Percentiles rank a stretch among this genome's conserved stretches.
Conservation (phyloP, 2,329 filamentous ascomycete species). For the Phoma sp. region DNA sequence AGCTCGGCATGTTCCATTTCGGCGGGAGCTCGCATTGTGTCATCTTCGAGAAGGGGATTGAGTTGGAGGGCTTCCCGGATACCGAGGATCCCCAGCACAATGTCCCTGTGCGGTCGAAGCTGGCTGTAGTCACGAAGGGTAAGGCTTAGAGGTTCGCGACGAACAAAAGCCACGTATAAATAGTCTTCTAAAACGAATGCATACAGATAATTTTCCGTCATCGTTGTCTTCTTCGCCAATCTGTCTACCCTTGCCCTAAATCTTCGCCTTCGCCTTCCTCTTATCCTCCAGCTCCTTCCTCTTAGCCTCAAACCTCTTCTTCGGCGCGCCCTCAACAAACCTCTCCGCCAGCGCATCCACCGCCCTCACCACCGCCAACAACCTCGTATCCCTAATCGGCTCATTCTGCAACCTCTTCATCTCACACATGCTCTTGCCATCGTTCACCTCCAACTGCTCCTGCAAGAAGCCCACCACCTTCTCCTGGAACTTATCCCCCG, state of each 20-base stretch:
- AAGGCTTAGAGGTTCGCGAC: neutral
- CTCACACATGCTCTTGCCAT: conserved; percentile 61
- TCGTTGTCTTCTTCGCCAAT: neutral
- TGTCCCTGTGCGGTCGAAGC: conserved; percentile 46
- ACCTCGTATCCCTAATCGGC: conserved; percentile 51
- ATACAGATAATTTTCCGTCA: no score
- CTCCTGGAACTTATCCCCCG: conserved; percentile 50
- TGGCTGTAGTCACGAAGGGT: conserved; percentile 42
- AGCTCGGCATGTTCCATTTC: conserved; percentile 81
- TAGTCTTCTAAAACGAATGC: no score
- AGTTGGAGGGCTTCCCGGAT: conserved; percentile 41
- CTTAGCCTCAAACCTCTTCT: conserved; percentile 53
- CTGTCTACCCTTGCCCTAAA: conserved; percentile 12
- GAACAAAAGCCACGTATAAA: no score
- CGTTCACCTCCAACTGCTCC: conserved; percentile 53
- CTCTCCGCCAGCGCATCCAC: conserved; percentile 57
- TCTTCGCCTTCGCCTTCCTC: conserved; percentile 40
- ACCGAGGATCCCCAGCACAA: conserved; percentile 39
- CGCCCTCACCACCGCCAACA: conserved; percentile 56
- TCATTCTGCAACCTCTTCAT: conserved; percentile 58
- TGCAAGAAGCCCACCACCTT: conserved; percentile 52
- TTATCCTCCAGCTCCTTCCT: conserved; percentile 42
- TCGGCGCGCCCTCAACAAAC: conserved; percentile 56
- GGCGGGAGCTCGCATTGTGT: conserved; percentile 75
- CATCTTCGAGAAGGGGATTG: conserved; percentile 66